phyloP scores from a whole-genome alignment of 345 rosid genomes.

The Turritis glabra region DNA sequence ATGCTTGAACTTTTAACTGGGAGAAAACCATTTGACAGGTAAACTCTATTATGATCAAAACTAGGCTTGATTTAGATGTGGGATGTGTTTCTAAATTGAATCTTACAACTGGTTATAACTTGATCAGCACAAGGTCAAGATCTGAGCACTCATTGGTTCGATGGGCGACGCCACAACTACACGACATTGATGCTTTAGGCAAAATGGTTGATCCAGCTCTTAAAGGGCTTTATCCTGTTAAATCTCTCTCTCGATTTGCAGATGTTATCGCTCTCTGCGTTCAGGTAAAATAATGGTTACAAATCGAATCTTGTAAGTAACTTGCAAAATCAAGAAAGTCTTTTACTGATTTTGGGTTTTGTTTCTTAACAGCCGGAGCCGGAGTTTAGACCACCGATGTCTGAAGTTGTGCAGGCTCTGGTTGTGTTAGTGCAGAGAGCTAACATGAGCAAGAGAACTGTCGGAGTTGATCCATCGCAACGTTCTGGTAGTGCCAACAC shows the following conservation, averaged over 20 bases:
- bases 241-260: slow-evolving; percentile 95
- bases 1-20: slow-evolving; percentile 98
- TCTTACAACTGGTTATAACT: neutral
- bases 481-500: slow-evolving; percentile 35
- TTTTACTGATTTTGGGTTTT: neutral
- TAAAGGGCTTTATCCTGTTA: slow-evolving; percentile 89
- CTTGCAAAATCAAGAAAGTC: neutral
- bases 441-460: slow-evolving; percentile 95
- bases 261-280: slow-evolving; percentile 97
- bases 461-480: slow-evolving; percentile 52
- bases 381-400: slow-evolving; percentile 95
- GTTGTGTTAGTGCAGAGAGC: slow-evolving; percentile 93
- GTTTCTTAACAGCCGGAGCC: slow-evolving; percentile 76
- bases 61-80: neutral
- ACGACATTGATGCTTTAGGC: slow-evolving; percentile 88
- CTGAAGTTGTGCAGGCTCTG: slow-evolving; percentile 92
- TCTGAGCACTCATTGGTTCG: slow-evolving; percentile 92
- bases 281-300: slow-evolving; percentile 57
- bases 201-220: slow-evolving; percentile 98
- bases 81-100: neutral
- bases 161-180: slow-evolving; percentile 99
- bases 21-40: slow-evolving; percentile 97
- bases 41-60: slow-evolving; percentile 11
- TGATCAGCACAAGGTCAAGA: slow-evolving; percentile 80
- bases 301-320: neutral